Evolutionary conservation across 768 basidiomycete species (phyloP), one percentile per base, ranked within the genome.

Genomic region (Gymnopilus dilepis): DNA sequence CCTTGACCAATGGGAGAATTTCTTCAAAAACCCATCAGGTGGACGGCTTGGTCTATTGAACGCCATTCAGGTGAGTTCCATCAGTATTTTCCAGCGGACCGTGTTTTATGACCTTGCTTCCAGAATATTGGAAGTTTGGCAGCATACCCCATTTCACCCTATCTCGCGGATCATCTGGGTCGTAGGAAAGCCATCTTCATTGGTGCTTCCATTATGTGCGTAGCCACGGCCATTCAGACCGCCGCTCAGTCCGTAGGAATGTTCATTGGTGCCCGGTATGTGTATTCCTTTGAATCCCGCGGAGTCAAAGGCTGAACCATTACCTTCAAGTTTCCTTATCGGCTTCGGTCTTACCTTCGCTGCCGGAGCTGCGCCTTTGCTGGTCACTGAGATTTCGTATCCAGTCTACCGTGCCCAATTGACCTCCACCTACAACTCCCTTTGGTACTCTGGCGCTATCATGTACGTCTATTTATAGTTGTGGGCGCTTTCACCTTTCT

Each of bases 361-460:
- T 60, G 85, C 84, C 24, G 88, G 86, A 67, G 86, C 91, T 54
- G 92, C 93, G 11, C 92, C 94, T 11, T 84, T 94, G 80, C 76
- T 95, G 77, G 86, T 95, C 57, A 89, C 92, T 51, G 94, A 95
- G 75, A 76, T 95, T n/a, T 82, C 93, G 1, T 94, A 94, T 73
- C 94, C 93, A 15, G 78, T 84, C 11, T 89, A 95, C 74, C 92
- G 94, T 66, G 89, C 87, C 13, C 86, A 87, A 33, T 75, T 95
- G 60, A 94, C 91, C 13, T 87, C 90, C 2, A 75, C 86, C 52
- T 92, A 91, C 79, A 92, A 93, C 80, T 89, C 91, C 30, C 86
- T 93, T 62, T 94, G 93, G 92, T 92, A 92, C 72, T 87, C 89
- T 15, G 93, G 93, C 60, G 81, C 91, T 58, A 92, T 94, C 71